Evolutionary conservation across 2,329 filamentous ascomycete genomes (phyloP), one percentile per base, ranked within the genome.

Genomic region (Ceratocystis diversiconidia): DNA sequence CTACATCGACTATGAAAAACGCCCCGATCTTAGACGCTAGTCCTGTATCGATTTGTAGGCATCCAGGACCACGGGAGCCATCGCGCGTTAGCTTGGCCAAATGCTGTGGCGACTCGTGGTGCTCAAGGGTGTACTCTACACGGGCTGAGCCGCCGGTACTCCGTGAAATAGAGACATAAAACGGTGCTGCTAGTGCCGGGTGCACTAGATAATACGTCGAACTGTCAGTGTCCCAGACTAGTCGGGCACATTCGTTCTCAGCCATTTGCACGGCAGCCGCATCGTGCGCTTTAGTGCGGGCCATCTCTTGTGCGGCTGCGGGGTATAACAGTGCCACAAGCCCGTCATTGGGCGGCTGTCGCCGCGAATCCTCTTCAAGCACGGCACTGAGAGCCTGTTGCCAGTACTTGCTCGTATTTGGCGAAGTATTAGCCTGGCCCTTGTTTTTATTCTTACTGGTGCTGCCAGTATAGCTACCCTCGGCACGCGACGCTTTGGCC

Each of bases 321-420:
- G 88, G 88, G 74, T 89, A 88, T 15, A 89, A 79, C 0, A 86
- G 77, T 1, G 88, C 86, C 5, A 91, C 80, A 0, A 87, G 79
- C 0, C 84, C 84, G 71, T 86, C 83, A 52, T 82, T 78, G 5
- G 83, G 83, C 12, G 77, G 79, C 63, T 82, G 77, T 0, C 77
- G 77, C 3, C 83, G 77, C 0, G 78, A 73, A 50, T 79, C 76
- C 65, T 82, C 81, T 71, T 85, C 83, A 3, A 85, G 76, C 0
- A 81, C 81, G 2, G 84, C 86, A 57, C 73, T 76, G 55, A 87
- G 75, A 1, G 81, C 82, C 69, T 84, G 81, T 52, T 80, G 76
- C 82, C 82, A 84, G 72, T 80, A 71, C 71, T 80, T 80, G 69
- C 75, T 75, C 64, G 44, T 57, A 12, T 25, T 41, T 4, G 65